Base-by-base conservation (phyloP, 305 asterid species). In the Fraxinus velutina region DNA sequence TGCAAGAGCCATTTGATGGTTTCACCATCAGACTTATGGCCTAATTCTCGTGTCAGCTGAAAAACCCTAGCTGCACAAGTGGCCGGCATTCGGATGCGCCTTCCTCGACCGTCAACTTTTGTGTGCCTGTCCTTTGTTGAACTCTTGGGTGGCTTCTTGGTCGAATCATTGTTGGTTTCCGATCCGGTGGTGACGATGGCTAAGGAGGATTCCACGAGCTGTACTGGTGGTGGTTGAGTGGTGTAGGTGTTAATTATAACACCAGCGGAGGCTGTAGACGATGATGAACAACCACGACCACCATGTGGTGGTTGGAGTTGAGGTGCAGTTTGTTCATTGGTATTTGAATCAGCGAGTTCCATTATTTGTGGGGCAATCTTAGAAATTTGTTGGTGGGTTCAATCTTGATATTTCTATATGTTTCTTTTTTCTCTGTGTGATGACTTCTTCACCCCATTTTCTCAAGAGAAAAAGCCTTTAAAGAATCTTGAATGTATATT, bases 361-460 rank as follows among this genome's bases (percentile, higher is more conserved):
- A 91, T 92, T 77, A 86, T 80, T 84, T 81, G 89, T 84, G 88
- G 89, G 87, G 87, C 78, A 78, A 85, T 82, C 85, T 78, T 85
- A 87, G 90, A 87, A 87, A 88, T 89, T 85, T 88, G 77, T 80
- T 87, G 90, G 93, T 88, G 93, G 93, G 91, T 89, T 89, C 90
- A 86, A 80, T 55, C 47, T 79, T 52, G 87, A 84, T 90, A 78
- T 79, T 83, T 89, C 81, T 57, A 19, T 83, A 57, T 81, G 74
- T 81, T 82, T 68, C 77, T 78, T 66, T 85, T 78, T 81, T 78
- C 80, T 60, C 4, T 71, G 64, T 73, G 27, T 32, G 70, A 52
- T 47, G 30, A 57, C 76, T 57, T 19, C 21, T 55, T 55, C 50
- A 74, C 83, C 84, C 87, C 86, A 79, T 79, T 83, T 79, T 79